Percentiles rank a stretch among this genome's conserved stretches.
Conservation (phyloP, 2,329 filamentous ascomycete species). For the Stenocarpella maydis region DNA sequence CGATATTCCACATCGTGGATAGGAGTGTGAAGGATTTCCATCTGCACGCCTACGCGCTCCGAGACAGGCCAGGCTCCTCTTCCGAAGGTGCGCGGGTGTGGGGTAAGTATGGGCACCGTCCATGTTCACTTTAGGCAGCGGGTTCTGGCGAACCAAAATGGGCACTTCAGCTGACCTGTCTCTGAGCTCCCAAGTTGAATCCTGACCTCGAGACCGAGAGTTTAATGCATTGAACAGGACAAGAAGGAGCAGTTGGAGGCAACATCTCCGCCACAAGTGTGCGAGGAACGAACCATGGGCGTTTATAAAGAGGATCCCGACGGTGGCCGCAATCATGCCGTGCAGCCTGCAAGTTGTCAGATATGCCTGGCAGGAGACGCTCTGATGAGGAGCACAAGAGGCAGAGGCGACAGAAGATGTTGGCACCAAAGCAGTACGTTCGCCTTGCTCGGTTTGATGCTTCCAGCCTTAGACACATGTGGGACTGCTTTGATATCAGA, state of each 20-base stretch:
- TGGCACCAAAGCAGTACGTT: neutral
- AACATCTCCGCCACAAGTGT: neutral
- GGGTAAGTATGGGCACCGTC: neutral
- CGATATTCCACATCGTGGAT: neutral
- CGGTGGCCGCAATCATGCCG: neutral
- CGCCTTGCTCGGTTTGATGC: neutral
- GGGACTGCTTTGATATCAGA: neutral
- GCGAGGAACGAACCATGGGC: too few relatives aligned
- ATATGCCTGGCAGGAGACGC: neutral
- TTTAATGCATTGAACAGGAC: neutral
- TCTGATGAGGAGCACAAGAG: neutral
- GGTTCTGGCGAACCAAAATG: too few relatives aligned
- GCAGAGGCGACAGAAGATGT: neutral
- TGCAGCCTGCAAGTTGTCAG: too few relatives aligned
- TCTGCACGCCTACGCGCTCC: neutral
- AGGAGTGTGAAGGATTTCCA: constrained; percentile 1
- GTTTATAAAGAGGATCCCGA: too few relatives aligned
- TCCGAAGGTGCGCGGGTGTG: neutral
- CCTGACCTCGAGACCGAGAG: too few relatives aligned
- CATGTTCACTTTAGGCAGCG: neutral
- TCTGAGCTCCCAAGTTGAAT: neutral
- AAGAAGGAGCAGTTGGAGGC: neutral
- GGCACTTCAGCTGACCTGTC: neutral
- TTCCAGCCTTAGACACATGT: neutral
- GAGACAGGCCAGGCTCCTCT: neutral